These are phyloP conservation scores for Lathyrus tuberosus DNA, from an alignment of 306 rosid species.

Conservation along the genomic window DNA sequence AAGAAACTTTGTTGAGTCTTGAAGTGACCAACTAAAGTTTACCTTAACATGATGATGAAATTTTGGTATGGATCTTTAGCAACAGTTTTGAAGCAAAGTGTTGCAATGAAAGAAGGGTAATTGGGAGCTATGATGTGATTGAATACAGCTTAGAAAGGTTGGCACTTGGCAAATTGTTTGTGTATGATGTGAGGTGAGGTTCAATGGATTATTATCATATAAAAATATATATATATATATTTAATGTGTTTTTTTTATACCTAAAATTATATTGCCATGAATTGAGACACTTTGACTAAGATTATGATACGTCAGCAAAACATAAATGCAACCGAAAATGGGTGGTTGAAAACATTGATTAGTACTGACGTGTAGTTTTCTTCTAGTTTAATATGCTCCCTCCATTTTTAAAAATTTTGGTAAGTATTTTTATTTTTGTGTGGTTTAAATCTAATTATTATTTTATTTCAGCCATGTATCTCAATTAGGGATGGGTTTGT, in stretches of 20 bases:
- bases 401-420: too few relatives aligned
- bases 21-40: slow-evolving; percentile 24
- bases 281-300: background rate
- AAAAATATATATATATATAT: too few relatives aligned
- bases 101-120: background rate
- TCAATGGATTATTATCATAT: background rate
- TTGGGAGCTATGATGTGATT: background rate
- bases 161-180: slow-evolving; percentile 19
- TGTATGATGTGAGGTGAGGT: background rate
- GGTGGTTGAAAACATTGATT: slow-evolving; percentile 13
- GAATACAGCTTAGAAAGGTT: slow-evolving; percentile 12
- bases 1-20: slow-evolving; percentile 16
- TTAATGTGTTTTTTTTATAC: background rate
- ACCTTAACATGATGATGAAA: slow-evolving; percentile 13
- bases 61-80: background rate
- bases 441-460: too few relatives aligned
- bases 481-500: too few relatives aligned
- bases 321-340: slow-evolving; percentile 10
- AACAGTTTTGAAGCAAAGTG: background rate
- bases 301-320: background rate
- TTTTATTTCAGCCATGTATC: too few relatives aligned
- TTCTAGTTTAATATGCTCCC: too few relatives aligned
- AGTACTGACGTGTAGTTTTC: background rate
- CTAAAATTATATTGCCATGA: background rate
- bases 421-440: too few relatives aligned